Evolutionary conservation across 2,329 filamentous ascomycete genomes (phyloP), one percentile per base, ranked within the genome.

Genomic region (Rhynchosporium secalis): DNA sequence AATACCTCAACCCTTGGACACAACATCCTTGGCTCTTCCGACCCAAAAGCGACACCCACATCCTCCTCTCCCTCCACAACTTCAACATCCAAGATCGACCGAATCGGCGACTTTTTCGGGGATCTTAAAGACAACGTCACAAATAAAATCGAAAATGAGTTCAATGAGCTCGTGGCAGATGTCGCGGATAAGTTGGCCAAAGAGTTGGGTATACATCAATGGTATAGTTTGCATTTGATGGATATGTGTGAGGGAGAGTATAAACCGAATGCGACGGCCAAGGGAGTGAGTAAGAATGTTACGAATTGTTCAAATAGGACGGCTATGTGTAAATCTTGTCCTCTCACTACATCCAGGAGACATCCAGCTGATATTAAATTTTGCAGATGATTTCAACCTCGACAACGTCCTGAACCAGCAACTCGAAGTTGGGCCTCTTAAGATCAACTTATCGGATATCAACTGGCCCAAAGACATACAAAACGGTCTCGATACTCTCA

Each of bases 181-280:
- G 66, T 72, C 12, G 72, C 70, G 40, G 72, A 72, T 51, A 74
- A 75, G 56, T 71, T 83, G 31, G 78, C 80, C 26, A 72, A 78
- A 51, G 73, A 77, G 20, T 74, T 86, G 15, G 81, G 83, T 43
- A 76, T 87, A 41, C 77, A 83, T 46, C 81, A 87, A 72, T 88
- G 83, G 74, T 88, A 88, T 75, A 81, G 79, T 26, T 77, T 82
- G 15, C 84, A 88, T 72, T 70, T 87, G 60, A 80, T 87, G 74
- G 79, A 83, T 72, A 84, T 83, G 75, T 88, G 86, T 75, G 78
- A 80, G 64, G 79, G 80, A 26, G 73, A 67, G 33, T 77, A 76
- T 56, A 64, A 66, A 9, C 71, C 74, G 12, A 74, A 74, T 60
- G 68, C 72, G 0, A 75, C 74, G 3, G 66, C 72, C 2, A 71